A percentile compares a stretch with the other conserved stretches of the same genome.
Evolutionary conservation across 805 yeast species (phyloP).

Genomic region (Nakazawaea peltata): DNA sequence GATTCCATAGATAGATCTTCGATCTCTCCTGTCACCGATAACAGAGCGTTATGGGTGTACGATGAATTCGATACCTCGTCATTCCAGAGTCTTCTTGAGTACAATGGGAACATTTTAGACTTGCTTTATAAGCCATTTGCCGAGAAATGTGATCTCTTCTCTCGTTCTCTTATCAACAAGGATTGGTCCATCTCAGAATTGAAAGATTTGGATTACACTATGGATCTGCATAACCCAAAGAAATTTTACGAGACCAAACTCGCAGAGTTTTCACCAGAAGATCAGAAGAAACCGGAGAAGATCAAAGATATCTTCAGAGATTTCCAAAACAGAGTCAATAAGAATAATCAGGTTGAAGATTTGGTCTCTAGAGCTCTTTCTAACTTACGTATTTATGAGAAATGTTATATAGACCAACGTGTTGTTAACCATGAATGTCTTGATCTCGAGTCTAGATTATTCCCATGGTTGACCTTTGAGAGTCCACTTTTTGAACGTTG

Average conservation of each 20-base stretch:
- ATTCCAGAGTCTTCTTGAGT: constrained; percentile 4
- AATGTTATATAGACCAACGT: constrained; percentile 26
- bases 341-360: constrained; percentile 5
- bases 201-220: constrained; percentile 6
- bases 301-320: constrained; percentile 6
- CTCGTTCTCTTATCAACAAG: constrained; percentile 29
- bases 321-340: background rate
- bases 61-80: constrained; percentile 2
- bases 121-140: constrained; percentile 17
- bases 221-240: constrained; percentile 3
- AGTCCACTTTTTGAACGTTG: constrained; percentile 33
- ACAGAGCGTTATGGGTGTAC: too few relatives aligned
- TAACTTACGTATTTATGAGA: constrained; percentile 35
- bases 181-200: constrained; percentile 29
- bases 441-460: constrained; percentile 28
- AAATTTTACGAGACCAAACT: constrained; percentile 4
- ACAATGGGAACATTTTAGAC: too few relatives aligned
- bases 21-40: too few relatives aligned
- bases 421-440: constrained; percentile 15
- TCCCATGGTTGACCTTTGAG: constrained; percentile 32
- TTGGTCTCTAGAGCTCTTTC: constrained; percentile 29
- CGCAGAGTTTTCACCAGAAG: constrained; percentile 1
- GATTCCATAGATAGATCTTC: too few relatives aligned
- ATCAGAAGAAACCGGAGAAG: constrained; percentile 1
- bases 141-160: constrained; percentile 37